phyloP scores from a whole-genome alignment of 2,329 filamentous ascomycete species.

The Aspergillus aculeatinus region DNA sequence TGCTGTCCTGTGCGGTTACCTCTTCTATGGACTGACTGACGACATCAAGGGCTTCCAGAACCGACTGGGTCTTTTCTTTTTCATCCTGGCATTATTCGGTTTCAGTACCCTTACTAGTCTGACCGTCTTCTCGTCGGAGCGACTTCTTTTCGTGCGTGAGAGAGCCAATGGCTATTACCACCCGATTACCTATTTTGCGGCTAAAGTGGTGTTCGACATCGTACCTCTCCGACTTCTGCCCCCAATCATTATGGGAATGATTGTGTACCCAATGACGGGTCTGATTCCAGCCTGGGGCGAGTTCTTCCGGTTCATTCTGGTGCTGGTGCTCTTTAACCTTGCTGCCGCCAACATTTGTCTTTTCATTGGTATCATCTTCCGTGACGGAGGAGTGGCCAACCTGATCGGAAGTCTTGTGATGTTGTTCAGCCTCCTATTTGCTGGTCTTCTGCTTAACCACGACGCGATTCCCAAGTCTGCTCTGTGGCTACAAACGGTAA shows the following conservation, averaged over 20 bases:
- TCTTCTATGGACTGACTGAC: slow-evolving; percentile 94
- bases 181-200: slow-evolving; percentile 87
- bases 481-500: slow-evolving; percentile 80
- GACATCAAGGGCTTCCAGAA: slow-evolving; percentile 98
- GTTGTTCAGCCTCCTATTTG: slow-evolving; percentile 94
- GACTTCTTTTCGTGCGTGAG: slow-evolving; percentile 87
- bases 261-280: slow-evolving; percentile 97
- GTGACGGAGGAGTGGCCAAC: slow-evolving; percentile 86
- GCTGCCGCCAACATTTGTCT: slow-evolving; percentile 90
- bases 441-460: slow-evolving; percentile 89
- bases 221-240: slow-evolving; percentile 91
- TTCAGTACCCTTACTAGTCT: slow-evolving; percentile 94
- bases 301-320: slow-evolving; percentile 88
- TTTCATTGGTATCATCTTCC: slow-evolving; percentile 94
- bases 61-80: slow-evolving; percentile 94
- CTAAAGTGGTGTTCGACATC: slow-evolving; percentile 98
- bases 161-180: slow-evolving; percentile 96
- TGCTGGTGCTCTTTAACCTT: slow-evolving; percentile 92
- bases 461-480: slow-evolving; percentile 84
- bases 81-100: slow-evolving; percentile 89
- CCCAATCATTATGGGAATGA: slow-evolving; percentile 90
- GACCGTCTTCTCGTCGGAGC: slow-evolving; percentile 88
- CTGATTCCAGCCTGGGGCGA: slow-evolving; percentile 76
- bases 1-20: slow-evolving; percentile 87
- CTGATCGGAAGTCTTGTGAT: slow-evolving; percentile 92